A percentile compares a stretch with the other conserved stretches of the same genome.
phyloP scores from a whole-genome alignment of 2,329 filamentous ascomycete species.

The Colletotrichum sp. region DNA sequence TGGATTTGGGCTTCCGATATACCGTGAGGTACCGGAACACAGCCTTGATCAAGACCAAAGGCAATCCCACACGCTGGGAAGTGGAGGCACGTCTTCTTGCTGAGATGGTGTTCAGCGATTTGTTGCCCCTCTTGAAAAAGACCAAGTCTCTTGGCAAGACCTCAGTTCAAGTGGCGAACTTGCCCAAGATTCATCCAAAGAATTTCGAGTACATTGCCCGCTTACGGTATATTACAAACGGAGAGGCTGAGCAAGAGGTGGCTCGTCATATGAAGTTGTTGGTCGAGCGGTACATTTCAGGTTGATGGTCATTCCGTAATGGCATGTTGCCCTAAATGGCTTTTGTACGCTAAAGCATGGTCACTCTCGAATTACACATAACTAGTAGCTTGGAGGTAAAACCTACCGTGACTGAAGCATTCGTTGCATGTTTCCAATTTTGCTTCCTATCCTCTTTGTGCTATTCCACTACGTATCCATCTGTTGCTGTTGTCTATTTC shows the following conservation, averaged over 20 bases:
- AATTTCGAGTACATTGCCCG: not conserved
- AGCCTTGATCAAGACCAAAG: not conserved
- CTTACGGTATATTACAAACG: not conserved
- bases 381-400: not conserved
- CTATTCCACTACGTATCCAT: too few species aligned
- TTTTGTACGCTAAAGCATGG: not conserved
- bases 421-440: not conserved
- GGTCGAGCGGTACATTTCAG: not conserved
- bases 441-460: not conserved
- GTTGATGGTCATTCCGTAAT: not conserved
- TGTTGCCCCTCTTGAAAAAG: not conserved
- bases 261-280: not conserved
- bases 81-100: not conserved
- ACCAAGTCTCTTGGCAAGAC: not conserved
- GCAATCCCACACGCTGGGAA: not conserved
- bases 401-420: not conserved
- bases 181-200: not conserved
- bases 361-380: not conserved
- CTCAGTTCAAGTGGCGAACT: not conserved
- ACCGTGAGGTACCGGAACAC: not conserved
- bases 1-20: not conserved
- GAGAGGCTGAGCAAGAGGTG: not conserved
- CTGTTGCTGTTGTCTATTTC: accelerated
- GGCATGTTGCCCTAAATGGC: not conserved
- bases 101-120: not conserved